Evolutionary conservation across 2,329 filamentous ascomycete species (phyloP).

Genomic region (Diatrype stigma): DNA sequence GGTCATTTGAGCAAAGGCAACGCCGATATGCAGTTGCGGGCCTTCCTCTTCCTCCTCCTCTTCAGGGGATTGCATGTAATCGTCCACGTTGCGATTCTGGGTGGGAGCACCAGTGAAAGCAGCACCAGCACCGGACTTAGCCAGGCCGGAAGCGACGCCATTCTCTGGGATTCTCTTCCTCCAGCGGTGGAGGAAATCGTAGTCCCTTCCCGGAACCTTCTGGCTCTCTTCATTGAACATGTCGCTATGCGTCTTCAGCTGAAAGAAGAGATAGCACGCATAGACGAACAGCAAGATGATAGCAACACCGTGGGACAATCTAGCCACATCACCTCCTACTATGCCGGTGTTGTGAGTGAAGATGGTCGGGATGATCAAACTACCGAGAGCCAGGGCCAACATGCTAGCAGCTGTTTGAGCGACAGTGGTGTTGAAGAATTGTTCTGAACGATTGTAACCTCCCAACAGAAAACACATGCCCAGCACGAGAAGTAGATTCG

Average conservation of each 20-base stretch:
- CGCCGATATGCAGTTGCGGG: slow-evolving; percentile 67
- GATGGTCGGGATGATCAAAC: slow-evolving; percentile 84
- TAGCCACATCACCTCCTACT: slow-evolving; percentile 57
- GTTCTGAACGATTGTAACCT: slow-evolving; percentile 71
- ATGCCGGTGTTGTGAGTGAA: slow-evolving; percentile 56
- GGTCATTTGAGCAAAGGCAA: slow-evolving; percentile 67
- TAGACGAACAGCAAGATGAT: slow-evolving; percentile 84
- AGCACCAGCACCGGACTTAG: slow-evolving; percentile 12
- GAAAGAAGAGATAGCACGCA: slow-evolving; percentile 79
- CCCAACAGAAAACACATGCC: slow-evolving; percentile 93
- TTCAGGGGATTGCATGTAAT: slow-evolving; percentile 42
- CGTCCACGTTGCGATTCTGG: slow-evolving; percentile 40
- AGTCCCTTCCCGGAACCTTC: slow-evolving; percentile 51
- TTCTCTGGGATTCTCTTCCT: slow-evolving; percentile 12
- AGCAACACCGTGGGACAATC: slow-evolving; percentile 67
- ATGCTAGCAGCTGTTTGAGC: slow-evolving; percentile 84
- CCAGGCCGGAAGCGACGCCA: slow-evolving; percentile 21
- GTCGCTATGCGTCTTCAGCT: slow-evolving; percentile 76
- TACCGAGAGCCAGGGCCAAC: slow-evolving; percentile 72
- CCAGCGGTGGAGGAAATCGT: slow-evolving; percentile 17
- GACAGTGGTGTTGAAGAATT: slow-evolving; percentile 88
- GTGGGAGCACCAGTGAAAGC: slow-evolving; percentile 13
- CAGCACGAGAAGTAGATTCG: slow-evolving; percentile 82
- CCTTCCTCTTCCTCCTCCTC: slow-evolving; percentile 69
- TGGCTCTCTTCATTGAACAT: slow-evolving; percentile 78